A percentile compares a stretch with the other conserved stretches of the same genome.
Conservation (phyloP, 2,329 filamentous ascomycete genomes). For the Diplodia scrobiculata region DNA sequence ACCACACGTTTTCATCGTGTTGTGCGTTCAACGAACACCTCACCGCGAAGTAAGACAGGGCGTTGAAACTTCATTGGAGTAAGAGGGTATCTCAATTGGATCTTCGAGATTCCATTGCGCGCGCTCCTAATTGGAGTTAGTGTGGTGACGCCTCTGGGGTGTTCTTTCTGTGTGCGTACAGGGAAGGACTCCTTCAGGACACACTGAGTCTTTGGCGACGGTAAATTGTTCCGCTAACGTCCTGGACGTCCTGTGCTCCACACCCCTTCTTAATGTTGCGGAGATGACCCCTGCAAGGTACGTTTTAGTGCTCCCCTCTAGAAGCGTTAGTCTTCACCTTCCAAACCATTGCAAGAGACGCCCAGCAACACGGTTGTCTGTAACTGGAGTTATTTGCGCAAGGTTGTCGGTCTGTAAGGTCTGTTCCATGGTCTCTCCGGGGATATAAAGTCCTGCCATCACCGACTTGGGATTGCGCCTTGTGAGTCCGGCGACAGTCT, state of each 20-base stretch:
- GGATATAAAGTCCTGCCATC: background rate
- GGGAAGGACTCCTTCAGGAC: background rate
- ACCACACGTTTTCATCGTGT: background rate
- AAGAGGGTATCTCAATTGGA: background rate
- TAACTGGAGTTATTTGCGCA: background rate
- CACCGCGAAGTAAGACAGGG: background rate
- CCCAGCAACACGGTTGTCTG: background rate
- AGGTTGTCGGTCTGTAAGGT: background rate
- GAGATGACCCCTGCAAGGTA: slow-evolving; percentile 21
- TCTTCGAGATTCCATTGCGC: background rate
- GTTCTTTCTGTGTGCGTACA: background rate
- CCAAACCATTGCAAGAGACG: background rate
- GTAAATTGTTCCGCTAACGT: background rate
- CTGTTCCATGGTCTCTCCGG: background rate
- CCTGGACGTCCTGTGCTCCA: background rate
- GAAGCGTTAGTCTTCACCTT: background rate
- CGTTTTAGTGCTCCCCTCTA: background rate
- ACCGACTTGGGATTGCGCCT: background rate
- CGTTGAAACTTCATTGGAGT: background rate
- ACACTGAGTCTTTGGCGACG: background rate
- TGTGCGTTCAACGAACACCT: background rate
- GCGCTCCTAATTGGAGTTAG: background rate
- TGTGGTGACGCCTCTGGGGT: background rate
- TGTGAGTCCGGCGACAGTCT: background rate
- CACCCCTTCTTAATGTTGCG: background rate